Base-by-base conservation (phyloP, 768 basidiomycete genomes). In the Agrocybe chaxingu region DNA sequence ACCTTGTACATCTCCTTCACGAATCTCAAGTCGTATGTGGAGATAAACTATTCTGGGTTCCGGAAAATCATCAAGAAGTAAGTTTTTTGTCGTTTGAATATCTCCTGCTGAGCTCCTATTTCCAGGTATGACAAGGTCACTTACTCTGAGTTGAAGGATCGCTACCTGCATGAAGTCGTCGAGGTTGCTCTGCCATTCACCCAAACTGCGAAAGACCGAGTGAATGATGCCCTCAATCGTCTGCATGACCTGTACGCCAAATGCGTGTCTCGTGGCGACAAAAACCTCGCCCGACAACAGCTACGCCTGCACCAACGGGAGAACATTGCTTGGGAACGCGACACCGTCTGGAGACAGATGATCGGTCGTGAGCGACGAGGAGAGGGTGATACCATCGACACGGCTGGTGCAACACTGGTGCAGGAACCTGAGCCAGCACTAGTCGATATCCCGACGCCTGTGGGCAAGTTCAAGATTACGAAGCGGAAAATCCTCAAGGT, bases 321-420 rank as follows among this genome's bases (percentile, higher is more conserved):
- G 67, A 88, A 92, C 63, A 89, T 96, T 54, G 95, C 96, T 3
- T 96, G 95, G 85, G 96, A 98, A 62, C 82, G 97, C 31, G 94
- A 98, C 62, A 99, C 97, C 1, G 87, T 98, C 9, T 99, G 97
- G 97, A 78, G 92, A 19, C 87, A 92, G 66, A 95, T 97, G 93
- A 89, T 97, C 52, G 86, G 84, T 2, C 80, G 82, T 36, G 89
- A 91, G 58, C 79, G 91, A 29, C 77, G 82, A 3, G 89, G 91
- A 12, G 81, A 83, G 32, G 63, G 59, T n/a, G 57, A 55, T 33
- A 45, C 42, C 0, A 47, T 52, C 6, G 73, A 70, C 43, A 56
- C 65, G 29, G 57, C 73, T 11, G 84, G 82, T 7, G 80, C 71
- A 1, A 71, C 71, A 10, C 65, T 84, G 12, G 53, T 81, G 13